Conservation (phyloP, 2,329 filamentous ascomycete species). For the Pseudofabraea citricarpa region DNA sequence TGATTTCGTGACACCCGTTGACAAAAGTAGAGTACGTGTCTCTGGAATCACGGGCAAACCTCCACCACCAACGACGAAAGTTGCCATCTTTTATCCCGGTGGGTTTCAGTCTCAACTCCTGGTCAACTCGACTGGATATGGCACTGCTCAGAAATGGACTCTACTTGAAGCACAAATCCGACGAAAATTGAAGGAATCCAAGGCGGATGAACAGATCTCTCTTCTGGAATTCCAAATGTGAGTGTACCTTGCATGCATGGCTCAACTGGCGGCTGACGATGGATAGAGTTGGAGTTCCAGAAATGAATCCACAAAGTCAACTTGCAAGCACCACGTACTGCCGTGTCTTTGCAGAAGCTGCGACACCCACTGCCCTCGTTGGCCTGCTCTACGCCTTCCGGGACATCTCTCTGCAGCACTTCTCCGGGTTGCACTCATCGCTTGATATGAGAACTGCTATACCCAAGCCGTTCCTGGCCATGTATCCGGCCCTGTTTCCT, state of each 20-base stretch:
- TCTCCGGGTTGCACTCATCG: slow-evolving; percentile 19
- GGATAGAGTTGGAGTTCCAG: slow-evolving; percentile 16
- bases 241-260: slow-evolving; percentile 33
- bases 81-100: slow-evolving; percentile 43
- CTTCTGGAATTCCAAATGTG: slow-evolving; percentile 36
- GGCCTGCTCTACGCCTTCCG: slow-evolving; percentile 1
- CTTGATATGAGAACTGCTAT: slow-evolving; percentile 33
- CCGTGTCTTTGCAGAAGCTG: slow-evolving; percentile 38
- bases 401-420: slow-evolving; percentile 10
- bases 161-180: slow-evolving; percentile 38
- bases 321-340: slow-evolving; percentile 42
- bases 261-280: too few relatives aligned
- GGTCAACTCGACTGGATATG: slow-evolving; percentile 43
- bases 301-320: slow-evolving; percentile 35
- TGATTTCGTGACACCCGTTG: background rate
- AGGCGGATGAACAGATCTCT: slow-evolving; percentile 34
- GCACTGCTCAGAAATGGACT: slow-evolving; percentile 36
- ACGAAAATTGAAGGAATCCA: slow-evolving; percentile 35
- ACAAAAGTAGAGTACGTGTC: slow-evolving; percentile 38
- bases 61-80: slow-evolving; percentile 32
- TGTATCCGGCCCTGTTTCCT: slow-evolving; percentile 18
- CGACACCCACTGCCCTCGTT: slow-evolving; percentile 25
- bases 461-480: slow-evolving; percentile 18
- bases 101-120: slow-evolving; percentile 42
- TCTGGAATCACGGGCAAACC: slow-evolving; percentile 29